Evolutionary conservation across 2,329 filamentous ascomycete genomes (phyloP).

Genomic region (Xylaria digitata): DNA sequence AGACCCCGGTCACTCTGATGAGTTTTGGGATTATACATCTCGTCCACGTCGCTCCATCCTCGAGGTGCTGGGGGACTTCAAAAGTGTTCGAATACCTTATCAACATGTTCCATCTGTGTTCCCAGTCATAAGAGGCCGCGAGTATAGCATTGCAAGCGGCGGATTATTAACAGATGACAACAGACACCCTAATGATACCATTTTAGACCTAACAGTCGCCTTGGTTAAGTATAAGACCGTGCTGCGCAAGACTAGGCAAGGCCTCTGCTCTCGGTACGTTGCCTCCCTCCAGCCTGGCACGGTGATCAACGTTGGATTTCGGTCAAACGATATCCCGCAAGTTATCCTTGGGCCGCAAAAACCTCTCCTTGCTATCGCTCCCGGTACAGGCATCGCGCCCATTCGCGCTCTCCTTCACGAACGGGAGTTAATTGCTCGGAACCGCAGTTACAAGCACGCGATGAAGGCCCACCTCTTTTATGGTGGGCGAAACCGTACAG

Average conservation of each 20-base stretch:
- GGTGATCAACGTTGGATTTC: conserved; percentile 69
- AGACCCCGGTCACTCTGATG: conserved; percentile 82
- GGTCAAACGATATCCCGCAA: conserved; percentile 53
- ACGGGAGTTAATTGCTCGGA: conserved; percentile 57
- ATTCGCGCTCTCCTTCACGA: conserved; percentile 85
- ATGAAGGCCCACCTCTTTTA: conserved; percentile 74
- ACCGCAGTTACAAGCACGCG: neutral
- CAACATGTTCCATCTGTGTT: conserved; percentile 77
- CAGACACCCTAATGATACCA: conserved; percentile 50
- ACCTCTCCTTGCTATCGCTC: conserved; percentile 81
- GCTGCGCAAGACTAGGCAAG: conserved; percentile 83
- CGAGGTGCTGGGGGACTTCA: conserved; percentile 92
- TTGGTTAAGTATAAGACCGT: conserved; percentile 93
- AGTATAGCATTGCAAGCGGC: conserved; percentile 91
- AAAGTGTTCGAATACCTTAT: conserved; percentile 83
- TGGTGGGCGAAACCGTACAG: conserved; percentile 78
- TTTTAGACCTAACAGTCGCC: conserved; percentile 80
- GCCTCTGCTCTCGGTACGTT: conserved; percentile 91
- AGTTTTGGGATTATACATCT: conserved; percentile 96
- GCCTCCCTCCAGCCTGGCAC: conserved; percentile 70
- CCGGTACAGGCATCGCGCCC: conserved; percentile 88
- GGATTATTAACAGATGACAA: conserved; percentile 55
- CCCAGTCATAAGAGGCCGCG: conserved; percentile 84
- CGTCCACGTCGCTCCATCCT: conserved; percentile 89
- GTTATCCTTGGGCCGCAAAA: conserved; percentile 36